Base-by-base conservation (phyloP, 768 basidiomycete species). In the Lactarius hengduanensis region DNA sequence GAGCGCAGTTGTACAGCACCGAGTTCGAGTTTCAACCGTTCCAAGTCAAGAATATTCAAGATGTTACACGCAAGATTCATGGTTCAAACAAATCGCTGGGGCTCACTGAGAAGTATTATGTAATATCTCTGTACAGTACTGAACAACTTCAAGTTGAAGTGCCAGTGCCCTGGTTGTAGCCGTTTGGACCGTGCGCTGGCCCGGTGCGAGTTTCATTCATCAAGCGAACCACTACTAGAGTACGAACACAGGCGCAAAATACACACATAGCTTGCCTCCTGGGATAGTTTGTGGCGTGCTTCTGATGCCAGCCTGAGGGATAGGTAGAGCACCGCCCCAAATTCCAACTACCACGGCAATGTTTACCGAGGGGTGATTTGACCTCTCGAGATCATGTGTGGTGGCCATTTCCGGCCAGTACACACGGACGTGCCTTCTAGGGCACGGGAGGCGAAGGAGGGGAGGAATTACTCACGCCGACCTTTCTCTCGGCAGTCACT, bases 401-500 rank as follows among this genome's bases (percentile, higher is more conserved):
- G 41, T 41, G 7, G 41, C 41, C 45, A 45, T n/a, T 47, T 10
- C 45, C 11, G 11, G 45, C 45, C 13, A 50, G 22, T 26, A 26
- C 47, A 22, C 22, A 22, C 22, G 47, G 22, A 50, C 8, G 22
- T 22, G 47, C n/a, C 13, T 22, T 50, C 22, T 13, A 50, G 22
- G 22, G 47, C n/a, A 22, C 45, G n/a, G 45, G 45, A 47, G n/a
- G 45, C 15, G 10, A 11, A 50, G 47, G 22, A 50, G 47, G 22
- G 47, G 11, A 26, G 11, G 66, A 47, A 30, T 54, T 57, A 59
- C 45, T 57, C 34, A 59, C 56, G 8, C 75, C 77, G n/a, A 83
- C 74, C 61, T 82, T 85, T 63, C 84, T 76, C 72, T 85, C 84
- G 3, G 84, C 84, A 2, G 83, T 85, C 62, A 85, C 83, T 84